Base-by-base conservation (phyloP, 805 yeast genomes). In the Saccharomycopsis javanensis region DNA sequence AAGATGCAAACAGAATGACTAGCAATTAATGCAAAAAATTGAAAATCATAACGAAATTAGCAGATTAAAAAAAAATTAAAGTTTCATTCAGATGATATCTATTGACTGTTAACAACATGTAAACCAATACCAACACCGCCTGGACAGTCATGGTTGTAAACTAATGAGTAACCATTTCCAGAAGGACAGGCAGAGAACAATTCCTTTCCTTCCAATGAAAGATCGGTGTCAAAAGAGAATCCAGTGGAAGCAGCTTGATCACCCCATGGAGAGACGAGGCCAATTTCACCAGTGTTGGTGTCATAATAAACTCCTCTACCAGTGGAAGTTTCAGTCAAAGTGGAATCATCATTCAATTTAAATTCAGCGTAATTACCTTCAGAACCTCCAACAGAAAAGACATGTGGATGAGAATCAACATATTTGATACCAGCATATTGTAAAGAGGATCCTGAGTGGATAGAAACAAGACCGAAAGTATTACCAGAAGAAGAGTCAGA, bases 381-480 rank as follows among this genome's bases (percentile, higher is more conserved):
- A 27, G 42, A 8, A 13, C 54, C 54, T n/a, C 54, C 54, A 34
- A 51, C 54, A 33, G 54, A 51, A 10, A 51, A 37, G 3, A 51
- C 54, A 11, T 51, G 54, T n/a, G 37, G 33, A 15, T 51, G 54
- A 1, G 46, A 34, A 8, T 51, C 54, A 23, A 20, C 54, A n/a
- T 51, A 28, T 20, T 7, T 51, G 18, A 51, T 33, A n/a, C 37
- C 46, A 2, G 27, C 10, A 16, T 28, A 51, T 28, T 51, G 54
- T 6, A 51, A 27, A 33, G 46, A 25, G 20, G 16, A 8, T 16
- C 46, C 54, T 5, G 54, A 51, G 30, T 51, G 54, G 50, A 51
- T 33, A 23, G 46, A n/a, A n/a, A 51, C 37, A 20, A 51, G 54
- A 18, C 54, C 54, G 25, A 51, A 51, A 18, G 16, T 16, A 10